phyloP scores from a whole-genome alignment of 1,284 basidiomycete genomes.

The Malassezia equina region DNA sequence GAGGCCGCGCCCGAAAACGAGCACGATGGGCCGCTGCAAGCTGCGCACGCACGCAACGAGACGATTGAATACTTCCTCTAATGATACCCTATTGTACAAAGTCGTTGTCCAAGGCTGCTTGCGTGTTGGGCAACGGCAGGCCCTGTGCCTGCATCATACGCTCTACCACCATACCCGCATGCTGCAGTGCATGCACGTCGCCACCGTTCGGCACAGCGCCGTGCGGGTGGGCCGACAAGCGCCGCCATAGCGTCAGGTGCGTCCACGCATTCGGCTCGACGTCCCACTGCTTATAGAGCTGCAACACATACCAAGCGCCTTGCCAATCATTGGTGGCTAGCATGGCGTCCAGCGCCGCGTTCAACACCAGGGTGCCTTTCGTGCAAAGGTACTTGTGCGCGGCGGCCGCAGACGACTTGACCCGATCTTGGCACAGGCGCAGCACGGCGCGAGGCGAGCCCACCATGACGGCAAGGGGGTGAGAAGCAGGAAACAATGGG shows the following conservation, averaged over 20 bases:
- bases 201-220: neutral
- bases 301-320: constrained; percentile 2
- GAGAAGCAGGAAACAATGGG: neutral
- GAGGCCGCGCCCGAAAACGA: constrained; percentile 98
- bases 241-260: constrained; percentile 3
- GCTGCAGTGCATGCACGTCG: neutral
- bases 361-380: constrained; percentile 4
- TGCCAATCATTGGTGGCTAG: neutral
- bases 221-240: neutral
- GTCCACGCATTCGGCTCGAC: constrained; percentile 4
- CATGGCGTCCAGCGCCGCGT: constrained; percentile 7
- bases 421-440: neutral
- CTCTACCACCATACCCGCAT: neutral
- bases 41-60: constrained; percentile 22
- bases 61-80: constrained; percentile 39
- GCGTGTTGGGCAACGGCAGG: neutral
- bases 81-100: constrained; percentile 4
- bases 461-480: neutral
- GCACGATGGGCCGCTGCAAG: constrained; percentile 47
- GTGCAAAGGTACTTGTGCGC: neutral
- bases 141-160: neutral
- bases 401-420: neutral
- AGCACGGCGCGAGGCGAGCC: neutral
- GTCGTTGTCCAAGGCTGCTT: neutral
- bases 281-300: neutral